A percentile compares a stretch with the other conserved stretches of the same genome.
Conservation (phyloP, 805 yeast species). For the Lipomyces oligophaga region DNA sequence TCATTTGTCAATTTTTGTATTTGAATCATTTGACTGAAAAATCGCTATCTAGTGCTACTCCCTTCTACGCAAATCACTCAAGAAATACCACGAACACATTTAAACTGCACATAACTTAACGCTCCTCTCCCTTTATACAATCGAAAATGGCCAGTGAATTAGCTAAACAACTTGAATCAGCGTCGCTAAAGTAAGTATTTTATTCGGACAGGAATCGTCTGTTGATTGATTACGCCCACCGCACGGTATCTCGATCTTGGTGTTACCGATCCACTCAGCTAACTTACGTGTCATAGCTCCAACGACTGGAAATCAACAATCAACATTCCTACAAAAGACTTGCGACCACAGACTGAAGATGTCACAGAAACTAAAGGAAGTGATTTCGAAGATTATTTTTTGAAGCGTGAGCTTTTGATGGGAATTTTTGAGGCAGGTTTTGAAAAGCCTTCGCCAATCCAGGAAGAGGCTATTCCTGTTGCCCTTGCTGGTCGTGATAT, state of each 20-base stretch:
- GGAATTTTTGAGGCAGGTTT: conserved; percentile 99
- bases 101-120: no score
- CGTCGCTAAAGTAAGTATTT: conserved; percentile 14
- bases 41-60: no score
- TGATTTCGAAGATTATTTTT: conserved; percentile 84
- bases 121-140: no score
- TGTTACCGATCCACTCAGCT: no score
- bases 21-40: no score
- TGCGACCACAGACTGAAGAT: conserved; percentile 90
- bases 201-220: no score
- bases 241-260: not conserved
- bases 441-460: conserved; percentile 96
- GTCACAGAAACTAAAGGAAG: conserved; percentile 87
- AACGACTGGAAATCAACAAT: conserved; percentile 69
- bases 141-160: conserved; percentile 23
- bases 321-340: conserved; percentile 76
- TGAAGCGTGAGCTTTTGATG: conserved; percentile 92
- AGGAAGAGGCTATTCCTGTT: conserved; percentile 94
- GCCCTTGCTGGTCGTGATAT: conserved; percentile 94
- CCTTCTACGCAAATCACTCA: no score
- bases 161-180: conserved; percentile 20
- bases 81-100: no score
- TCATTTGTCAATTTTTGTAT: no score
- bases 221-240: not conserved
- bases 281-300: conserved; percentile 23